A percentile compares a stretch with the other conserved stretches of the same genome.
phyloP scores from a whole-genome alignment of 495 filamentous ascomycete genomes.

The Penicillium cosmopolitanum region DNA sequence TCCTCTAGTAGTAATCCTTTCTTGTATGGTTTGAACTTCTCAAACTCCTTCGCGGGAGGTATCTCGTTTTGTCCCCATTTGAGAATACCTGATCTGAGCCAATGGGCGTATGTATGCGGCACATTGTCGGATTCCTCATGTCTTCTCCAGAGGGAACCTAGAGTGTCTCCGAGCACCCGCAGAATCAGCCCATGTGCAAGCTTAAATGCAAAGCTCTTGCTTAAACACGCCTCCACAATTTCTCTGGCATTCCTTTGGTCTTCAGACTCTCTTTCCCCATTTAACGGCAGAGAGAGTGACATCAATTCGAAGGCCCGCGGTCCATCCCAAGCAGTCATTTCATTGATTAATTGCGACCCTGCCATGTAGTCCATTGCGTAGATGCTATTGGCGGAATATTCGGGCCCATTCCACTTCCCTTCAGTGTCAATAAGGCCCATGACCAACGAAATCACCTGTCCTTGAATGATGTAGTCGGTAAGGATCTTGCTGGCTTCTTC shows the following conservation, averaged over 20 bases:
- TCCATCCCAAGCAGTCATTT: slow-evolving; percentile 54
- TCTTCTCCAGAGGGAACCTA: slow-evolving; percentile 29
- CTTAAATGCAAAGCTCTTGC: slow-evolving; percentile 54
- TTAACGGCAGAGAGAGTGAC: slow-evolving; percentile 49
- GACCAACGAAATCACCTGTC: slow-evolving; percentile 50
- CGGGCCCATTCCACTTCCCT: slow-evolving; percentile 56
- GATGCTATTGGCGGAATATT: slow-evolving; percentile 48
- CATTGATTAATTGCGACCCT: slow-evolving; percentile 55
- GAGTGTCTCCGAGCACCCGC: slow-evolving; percentile 33
- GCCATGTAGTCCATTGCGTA: slow-evolving; percentile 55
- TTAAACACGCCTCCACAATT: slow-evolving; percentile 53
- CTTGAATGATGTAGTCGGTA: slow-evolving; percentile 58
- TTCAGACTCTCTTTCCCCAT: slow-evolving; percentile 46
- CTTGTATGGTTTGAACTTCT: not conserved
- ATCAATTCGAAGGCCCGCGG: slow-evolving; percentile 51
- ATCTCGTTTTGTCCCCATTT: not conserved
- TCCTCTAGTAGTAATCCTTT: not conserved
- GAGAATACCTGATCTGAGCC: slow-evolving; percentile 24
- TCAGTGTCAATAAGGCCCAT: slow-evolving; percentile 55
- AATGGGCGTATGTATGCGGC: slow-evolving; percentile 28
- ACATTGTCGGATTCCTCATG: slow-evolving; percentile 28
- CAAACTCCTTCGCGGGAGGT: not conserved
- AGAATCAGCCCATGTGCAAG: slow-evolving; percentile 56
- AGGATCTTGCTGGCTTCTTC: slow-evolving; percentile 44
- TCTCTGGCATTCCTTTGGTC: slow-evolving; percentile 53